Percentiles rank a stretch among this genome's conserved stretches.
These are phyloP conservation scores for Terana coerulea DNA, from an alignment of 768 basidiomycete species.

Conservation along the genomic window DNA sequence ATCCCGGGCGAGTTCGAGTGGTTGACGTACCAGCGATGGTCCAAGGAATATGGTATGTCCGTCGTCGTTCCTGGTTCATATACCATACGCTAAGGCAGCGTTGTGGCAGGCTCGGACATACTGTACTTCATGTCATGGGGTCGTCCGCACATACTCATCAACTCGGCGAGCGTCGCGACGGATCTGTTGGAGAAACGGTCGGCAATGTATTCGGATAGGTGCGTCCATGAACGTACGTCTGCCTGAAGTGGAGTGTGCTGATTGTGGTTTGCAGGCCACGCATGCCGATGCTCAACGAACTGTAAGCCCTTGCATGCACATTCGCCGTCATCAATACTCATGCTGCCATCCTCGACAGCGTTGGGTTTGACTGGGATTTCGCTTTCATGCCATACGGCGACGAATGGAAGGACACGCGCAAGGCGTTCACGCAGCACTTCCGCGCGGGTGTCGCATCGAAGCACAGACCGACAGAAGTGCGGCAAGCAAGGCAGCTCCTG, in stretches of 20 bases:
- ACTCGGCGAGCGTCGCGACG: conserved; percentile 29
- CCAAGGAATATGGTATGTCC: conserved; percentile 8
- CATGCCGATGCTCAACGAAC: conserved; percentile 13
- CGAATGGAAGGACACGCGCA: conserved; percentile 23
- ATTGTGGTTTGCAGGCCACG: not conserved
- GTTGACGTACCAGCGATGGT: conserved; percentile 7
- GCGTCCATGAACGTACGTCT: not conserved
- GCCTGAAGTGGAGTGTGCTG: not conserved
- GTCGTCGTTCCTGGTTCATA: not conserved
- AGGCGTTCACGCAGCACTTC: conserved; percentile 24
- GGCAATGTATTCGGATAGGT: conserved; percentile 35
- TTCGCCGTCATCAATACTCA: not conserved
- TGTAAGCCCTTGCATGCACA: conserved; percentile 6
- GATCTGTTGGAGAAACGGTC: conserved; percentile 41
- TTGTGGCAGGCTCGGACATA: conserved; percentile 9
- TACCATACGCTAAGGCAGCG: not conserved
- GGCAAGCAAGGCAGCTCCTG: not conserved
- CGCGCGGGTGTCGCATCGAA: conserved; percentile 6
- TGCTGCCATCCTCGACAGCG: conserved; percentile 9
- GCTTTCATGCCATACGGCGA: conserved; percentile 24
- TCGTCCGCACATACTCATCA: conserved; percentile 33
- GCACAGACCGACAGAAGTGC: not conserved
- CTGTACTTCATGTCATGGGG: conserved; percentile 20
- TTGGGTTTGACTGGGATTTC: conserved; percentile 24
- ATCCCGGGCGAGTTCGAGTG: conserved; percentile 11